phyloP scores from a whole-genome alignment of 2,329 filamentous ascomycete genomes.

The Xylaria digitata region DNA sequence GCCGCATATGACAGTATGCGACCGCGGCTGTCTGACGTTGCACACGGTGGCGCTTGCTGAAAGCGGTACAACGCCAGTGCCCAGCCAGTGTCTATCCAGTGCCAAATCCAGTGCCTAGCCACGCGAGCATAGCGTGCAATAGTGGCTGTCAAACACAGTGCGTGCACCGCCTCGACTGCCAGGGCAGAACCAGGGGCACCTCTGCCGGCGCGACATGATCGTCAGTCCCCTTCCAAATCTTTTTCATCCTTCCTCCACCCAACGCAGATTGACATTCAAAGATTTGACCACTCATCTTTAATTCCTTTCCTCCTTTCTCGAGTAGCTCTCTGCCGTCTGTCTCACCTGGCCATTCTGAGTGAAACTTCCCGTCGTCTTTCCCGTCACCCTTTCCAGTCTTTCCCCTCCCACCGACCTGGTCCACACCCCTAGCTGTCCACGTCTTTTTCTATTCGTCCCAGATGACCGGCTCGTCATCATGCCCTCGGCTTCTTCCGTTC shows the following conservation, averaged over 20 bases:
- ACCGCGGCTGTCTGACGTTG: constrained; percentile 17
- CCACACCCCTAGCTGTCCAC: constrained; percentile 5
- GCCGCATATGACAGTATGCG: constrained; percentile 32
- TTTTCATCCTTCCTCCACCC: constrained; percentile 28
- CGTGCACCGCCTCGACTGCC: background rate
- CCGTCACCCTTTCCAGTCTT: no score
- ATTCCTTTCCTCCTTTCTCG: constrained; percentile 1
- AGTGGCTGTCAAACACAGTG: constrained; percentile 23
- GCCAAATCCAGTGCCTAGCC: no score
- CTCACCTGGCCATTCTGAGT: constrained; percentile 1
- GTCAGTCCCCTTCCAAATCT: constrained; percentile 39
- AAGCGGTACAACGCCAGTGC: background rate
- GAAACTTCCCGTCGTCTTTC: constrained; percentile 1
- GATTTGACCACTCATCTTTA: constrained; percentile 20
- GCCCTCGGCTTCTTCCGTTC: constrained; percentile 41
- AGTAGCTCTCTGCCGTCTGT: background rate
- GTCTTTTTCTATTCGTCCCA: constrained; percentile 34
- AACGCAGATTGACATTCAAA: constrained; percentile 11
- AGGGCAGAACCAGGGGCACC: no score
- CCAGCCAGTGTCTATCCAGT: no score
- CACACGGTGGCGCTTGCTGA: constrained; percentile 21
- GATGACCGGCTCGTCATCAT: constrained; percentile 40
- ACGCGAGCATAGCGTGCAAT: no score
- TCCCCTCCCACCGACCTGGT: background rate
- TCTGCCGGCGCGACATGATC: constrained; percentile 28